Evolutionary conservation across 306 rosid species (phyloP).

Genomic region (Vigna radiata): DNA sequence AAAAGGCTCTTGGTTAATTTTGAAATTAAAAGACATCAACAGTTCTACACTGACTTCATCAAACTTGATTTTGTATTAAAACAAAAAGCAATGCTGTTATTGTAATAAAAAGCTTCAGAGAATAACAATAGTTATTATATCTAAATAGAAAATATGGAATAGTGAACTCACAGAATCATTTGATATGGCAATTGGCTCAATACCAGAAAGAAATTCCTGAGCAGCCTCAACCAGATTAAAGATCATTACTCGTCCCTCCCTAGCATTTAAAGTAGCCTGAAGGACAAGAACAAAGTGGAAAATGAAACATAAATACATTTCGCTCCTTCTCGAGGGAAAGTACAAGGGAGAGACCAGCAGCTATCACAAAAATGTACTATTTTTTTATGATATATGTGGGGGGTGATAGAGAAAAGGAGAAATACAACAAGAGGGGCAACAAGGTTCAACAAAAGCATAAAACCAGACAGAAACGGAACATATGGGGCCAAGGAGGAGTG

Average conservation of each 20-base stretch:
- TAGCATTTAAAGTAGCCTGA: conserved; percentile 86
- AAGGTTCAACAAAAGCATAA: conserved; percentile 7
- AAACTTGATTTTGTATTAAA: conserved; percentile 32
- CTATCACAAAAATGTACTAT: neutral
- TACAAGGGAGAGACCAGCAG: conserved; percentile 1
- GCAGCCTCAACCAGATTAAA: conserved; percentile 98
- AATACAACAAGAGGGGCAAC: neutral
- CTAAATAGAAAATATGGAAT: conserved; percentile 27
- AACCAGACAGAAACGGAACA: neutral
- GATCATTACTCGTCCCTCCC: conserved; percentile 95
- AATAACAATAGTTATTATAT: conserved; percentile 29
- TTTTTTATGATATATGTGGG: neutral
- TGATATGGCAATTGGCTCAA: conserved; percentile 68
- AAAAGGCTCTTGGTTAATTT: conserved; percentile 10
- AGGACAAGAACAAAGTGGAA: conserved; percentile 16
- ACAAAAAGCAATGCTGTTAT: conserved; percentile 14
- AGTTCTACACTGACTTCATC: conserved; percentile 23
- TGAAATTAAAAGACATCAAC: conserved; percentile 31
- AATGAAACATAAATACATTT: conserved; percentile 14
- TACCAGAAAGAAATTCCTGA: conserved; percentile 90
- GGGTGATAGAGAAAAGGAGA: neutral
- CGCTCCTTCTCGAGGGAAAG: conserved; percentile 20
- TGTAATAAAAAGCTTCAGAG: neutral
- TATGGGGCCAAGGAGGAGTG: neutral
- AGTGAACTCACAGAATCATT: conserved; percentile 61